A percentile compares a stretch with the other conserved stretches of the same genome.
Evolutionary conservation across 75 land plant genomes (phyloP).

Genomic region (Gnetum montanum): DNA sequence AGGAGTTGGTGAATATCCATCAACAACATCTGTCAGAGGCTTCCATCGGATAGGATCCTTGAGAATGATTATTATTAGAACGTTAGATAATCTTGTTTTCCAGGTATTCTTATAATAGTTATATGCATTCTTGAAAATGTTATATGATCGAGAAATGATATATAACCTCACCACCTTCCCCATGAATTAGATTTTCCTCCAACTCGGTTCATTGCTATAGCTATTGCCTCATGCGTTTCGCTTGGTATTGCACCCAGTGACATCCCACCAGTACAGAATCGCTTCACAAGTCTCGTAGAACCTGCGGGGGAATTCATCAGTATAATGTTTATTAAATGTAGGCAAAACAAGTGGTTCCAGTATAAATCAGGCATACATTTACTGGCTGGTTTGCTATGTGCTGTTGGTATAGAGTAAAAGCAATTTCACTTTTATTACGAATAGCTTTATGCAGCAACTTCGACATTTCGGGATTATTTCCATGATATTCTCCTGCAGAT

Average conservation of each 20-base stretch:
- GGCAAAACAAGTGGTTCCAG: too few relatives aligned
- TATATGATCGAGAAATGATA: not conserved
- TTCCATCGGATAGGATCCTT: conserved; percentile 99
- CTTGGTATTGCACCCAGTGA: conserved; percentile 95
- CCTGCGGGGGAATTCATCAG: conserved; percentile 28
- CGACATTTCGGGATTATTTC: conserved; percentile 99
- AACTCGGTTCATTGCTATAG: conserved; percentile 93
- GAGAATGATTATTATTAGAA: conserved; percentile 1
- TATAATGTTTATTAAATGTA: not conserved
- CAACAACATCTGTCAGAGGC: conserved; percentile 85
- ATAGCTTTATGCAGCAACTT: conserved; percentile 94
- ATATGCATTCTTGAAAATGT: too few relatives aligned
- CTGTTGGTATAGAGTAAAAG: conserved; percentile 87
- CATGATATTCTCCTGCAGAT: conserved; percentile 93
- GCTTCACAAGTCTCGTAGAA: conserved; percentile 63
- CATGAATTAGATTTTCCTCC: conserved; percentile 98
- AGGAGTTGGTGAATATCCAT: conserved; percentile 91
- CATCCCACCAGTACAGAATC: conserved; percentile 99
- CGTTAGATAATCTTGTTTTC: not conserved
- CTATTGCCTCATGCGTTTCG: conserved; percentile 98
- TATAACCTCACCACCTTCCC: conserved; percentile 97
- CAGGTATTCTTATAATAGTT: not conserved
- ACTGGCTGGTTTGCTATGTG: conserved; percentile 87
- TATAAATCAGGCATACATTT: conserved; percentile 73
- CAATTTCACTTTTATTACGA: conserved; percentile 84